phyloP scores from a whole-genome alignment of 163 green algal genomes.

The Chloromonas sp. region DNA sequence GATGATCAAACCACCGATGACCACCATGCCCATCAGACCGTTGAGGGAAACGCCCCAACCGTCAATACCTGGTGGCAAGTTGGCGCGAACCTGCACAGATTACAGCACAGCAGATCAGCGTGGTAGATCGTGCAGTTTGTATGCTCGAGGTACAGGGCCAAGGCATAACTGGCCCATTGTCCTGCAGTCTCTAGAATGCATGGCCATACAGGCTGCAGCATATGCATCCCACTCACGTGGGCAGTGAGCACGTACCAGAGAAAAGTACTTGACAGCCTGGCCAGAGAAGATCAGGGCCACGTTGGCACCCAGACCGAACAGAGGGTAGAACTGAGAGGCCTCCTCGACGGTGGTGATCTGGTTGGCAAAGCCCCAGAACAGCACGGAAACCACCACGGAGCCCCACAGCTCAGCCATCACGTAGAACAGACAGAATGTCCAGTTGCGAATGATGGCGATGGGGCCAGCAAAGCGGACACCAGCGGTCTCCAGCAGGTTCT shows the following conservation, averaged over 20 bases:
- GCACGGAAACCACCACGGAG: slow-evolving; percentile 96
- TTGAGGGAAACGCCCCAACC: slow-evolving; percentile 94
- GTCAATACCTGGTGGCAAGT: slow-evolving; percentile 90
- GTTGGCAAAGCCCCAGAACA: slow-evolving; percentile 99
- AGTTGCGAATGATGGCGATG: slow-evolving; percentile 98
- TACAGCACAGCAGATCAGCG: neutral
- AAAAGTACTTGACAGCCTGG: slow-evolving; percentile 88
- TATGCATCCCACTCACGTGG: too few relatives aligned
- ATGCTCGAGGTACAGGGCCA: too few relatives aligned
- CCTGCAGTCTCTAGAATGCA: too few relatives aligned
- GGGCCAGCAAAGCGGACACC: slow-evolving; percentile 87
- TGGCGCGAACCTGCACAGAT: slow-evolving; percentile 73
- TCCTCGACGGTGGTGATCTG: slow-evolving; percentile 95
- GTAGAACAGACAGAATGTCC: slow-evolving; percentile 99
- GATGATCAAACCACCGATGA: slow-evolving; percentile 83
- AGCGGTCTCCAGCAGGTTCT: slow-evolving; percentile 68
- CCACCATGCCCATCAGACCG: slow-evolving; percentile 97
- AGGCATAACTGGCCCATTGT: too few relatives aligned
- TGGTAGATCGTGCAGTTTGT: too few relatives aligned
- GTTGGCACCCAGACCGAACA: slow-evolving; percentile 97
- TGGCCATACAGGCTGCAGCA: too few relatives aligned
- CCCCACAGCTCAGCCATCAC: slow-evolving; percentile 99
- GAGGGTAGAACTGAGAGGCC: slow-evolving; percentile 96
- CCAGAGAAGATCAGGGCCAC: slow-evolving; percentile 97
- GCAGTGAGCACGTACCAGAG: slow-evolving; percentile 17